These are phyloP conservation scores for Pleochaeta shiraiana DNA, from an alignment of 2,329 filamentous ascomycete species.

Conservation along the genomic window DNA sequence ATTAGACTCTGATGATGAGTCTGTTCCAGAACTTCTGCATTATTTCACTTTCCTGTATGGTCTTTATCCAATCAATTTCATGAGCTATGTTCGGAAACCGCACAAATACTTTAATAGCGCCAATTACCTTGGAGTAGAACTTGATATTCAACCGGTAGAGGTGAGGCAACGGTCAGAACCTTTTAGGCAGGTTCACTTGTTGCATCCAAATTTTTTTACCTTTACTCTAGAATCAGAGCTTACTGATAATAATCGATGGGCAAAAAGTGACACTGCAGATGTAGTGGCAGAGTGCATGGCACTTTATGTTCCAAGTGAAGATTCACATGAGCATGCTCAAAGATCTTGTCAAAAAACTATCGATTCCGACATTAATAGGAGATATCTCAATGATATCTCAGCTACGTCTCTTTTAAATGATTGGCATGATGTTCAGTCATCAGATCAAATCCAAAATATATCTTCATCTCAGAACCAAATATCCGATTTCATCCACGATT, in stretches of 20 bases:
- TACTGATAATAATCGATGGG: slow-evolving; percentile 53
- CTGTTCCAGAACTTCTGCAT: slow-evolving; percentile 43
- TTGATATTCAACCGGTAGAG: slow-evolving; percentile 58
- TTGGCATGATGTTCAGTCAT: not conserved
- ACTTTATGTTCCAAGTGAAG: slow-evolving; percentile 25
- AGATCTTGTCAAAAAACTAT: slow-evolving; percentile 5
- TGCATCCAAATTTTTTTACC: slow-evolving; percentile 72
- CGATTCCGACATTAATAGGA: slow-evolving; percentile 3
- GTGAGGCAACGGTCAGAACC: slow-evolving; percentile 55
- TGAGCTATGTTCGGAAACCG: slow-evolving; percentile 68
- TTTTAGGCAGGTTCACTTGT: slow-evolving; percentile 48
- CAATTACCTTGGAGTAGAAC: slow-evolving; percentile 43
- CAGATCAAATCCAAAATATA: not conserved
- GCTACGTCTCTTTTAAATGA: not conserved
- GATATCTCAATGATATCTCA: not conserved
- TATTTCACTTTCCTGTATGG: slow-evolving; percentile 73
- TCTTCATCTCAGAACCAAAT: not conserved
- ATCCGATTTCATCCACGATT: not conserved
- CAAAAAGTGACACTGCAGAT: slow-evolving; percentile 59
- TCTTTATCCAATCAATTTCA: slow-evolving; percentile 66
- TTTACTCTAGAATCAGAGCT: slow-evolving; percentile 63
- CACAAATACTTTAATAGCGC: slow-evolving; percentile 56
- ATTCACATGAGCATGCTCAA: slow-evolving; percentile 6
- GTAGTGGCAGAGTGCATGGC: slow-evolving; percentile 61
- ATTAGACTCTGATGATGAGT: slow-evolving; percentile 36